Conservation (phyloP, 495 filamentous ascomycete genomes). For the Tuber calosporum region DNA sequence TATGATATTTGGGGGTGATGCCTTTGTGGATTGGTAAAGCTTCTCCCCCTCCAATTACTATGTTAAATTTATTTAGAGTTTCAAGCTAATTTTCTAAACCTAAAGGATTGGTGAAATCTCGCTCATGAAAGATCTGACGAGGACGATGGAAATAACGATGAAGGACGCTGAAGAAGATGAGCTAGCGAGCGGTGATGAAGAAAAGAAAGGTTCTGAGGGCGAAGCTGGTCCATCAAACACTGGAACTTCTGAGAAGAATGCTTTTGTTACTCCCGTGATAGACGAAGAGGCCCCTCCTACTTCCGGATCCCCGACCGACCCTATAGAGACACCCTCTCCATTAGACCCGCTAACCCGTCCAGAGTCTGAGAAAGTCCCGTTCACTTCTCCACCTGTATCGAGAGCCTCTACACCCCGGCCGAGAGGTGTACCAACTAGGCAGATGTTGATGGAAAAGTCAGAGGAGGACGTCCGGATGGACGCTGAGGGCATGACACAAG, state of each 20-base stretch:
- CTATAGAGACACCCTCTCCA: constrained; percentile 26
- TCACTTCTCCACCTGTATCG: constrained; percentile 43
- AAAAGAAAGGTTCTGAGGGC: constrained; percentile 40
- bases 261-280: constrained; percentile 28
- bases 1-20: constrained; percentile 96
- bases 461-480: constrained; percentile 73
- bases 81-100: constrained; percentile 19
- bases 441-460: constrained; percentile 78
- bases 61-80: background rate
- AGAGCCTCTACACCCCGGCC: constrained; percentile 62
- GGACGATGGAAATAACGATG: constrained; percentile 86
- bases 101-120: constrained; percentile 73
- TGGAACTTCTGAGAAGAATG: constrained; percentile 35
- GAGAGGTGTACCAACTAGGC: constrained; percentile 61
- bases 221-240: constrained; percentile 41
- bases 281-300: constrained; percentile 24
- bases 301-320: constrained; percentile 27
- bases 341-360: constrained; percentile 15
- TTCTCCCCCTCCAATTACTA: background rate
- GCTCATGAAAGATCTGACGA: constrained; percentile 82
- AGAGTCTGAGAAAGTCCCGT: constrained; percentile 11
- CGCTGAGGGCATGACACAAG: constrained; percentile 62
- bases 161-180: constrained; percentile 59
- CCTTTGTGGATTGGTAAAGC: constrained; percentile 66
- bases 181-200: constrained; percentile 46